A percentile compares a stretch with the other conserved stretches of the same genome.
phyloP scores from a whole-genome alignment of 1,284 basidiomycete genomes.

The Sporisorium reilianum region DNA sequence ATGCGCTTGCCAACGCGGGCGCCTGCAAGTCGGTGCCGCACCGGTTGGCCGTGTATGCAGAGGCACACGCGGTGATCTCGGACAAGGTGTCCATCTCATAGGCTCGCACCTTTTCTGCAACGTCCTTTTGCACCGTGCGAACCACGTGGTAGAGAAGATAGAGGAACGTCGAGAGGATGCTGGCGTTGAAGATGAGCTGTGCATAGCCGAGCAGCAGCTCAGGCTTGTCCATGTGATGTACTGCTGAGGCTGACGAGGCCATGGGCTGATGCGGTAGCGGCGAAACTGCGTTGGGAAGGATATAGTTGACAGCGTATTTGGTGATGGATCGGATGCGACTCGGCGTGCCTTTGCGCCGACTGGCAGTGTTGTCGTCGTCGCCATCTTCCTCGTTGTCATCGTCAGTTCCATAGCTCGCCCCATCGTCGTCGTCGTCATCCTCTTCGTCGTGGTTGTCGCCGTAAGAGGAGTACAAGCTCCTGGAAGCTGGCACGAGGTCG shows the following conservation, averaged over 20 bases:
- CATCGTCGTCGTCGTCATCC: conserved; percentile 10
- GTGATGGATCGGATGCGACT: conserved; percentile 50
- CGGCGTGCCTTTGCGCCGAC: conserved; percentile 19
- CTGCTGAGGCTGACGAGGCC: conserved; percentile 2
- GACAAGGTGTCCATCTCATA: conserved; percentile 77
- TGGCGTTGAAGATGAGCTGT: conserved; percentile 94
- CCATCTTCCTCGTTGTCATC: conserved; percentile 27
- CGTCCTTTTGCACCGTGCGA: conserved; percentile 88
- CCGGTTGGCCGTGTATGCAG: conserved; percentile 55
- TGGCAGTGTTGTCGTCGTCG: conserved; percentile 4
- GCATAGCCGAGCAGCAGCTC: conserved; percentile 70
- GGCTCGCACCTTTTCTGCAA: conserved; percentile 86
- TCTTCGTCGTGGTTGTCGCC: conserved; percentile 1
- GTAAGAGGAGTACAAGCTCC: conserved; percentile 1
- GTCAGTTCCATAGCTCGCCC: conserved; percentile 23
- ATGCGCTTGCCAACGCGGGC: conserved; percentile 59
- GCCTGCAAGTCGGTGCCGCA: conserved; percentile 63
- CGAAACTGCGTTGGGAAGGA: conserved; percentile 35
- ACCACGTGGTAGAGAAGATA: conserved; percentile 88
- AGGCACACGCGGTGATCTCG: conserved; percentile 58
- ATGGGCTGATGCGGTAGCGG: conserved; percentile 22
- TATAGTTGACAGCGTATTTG: conserved; percentile 54
- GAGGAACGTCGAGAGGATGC: conserved; percentile 83
- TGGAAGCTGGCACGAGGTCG: conserved; percentile 25
- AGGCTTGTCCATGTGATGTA: conserved; percentile 50